phyloP scores from a whole-genome alignment of 2,329 filamentous ascomycete genomes.

The Hymenoscyphus infarciens region DNA sequence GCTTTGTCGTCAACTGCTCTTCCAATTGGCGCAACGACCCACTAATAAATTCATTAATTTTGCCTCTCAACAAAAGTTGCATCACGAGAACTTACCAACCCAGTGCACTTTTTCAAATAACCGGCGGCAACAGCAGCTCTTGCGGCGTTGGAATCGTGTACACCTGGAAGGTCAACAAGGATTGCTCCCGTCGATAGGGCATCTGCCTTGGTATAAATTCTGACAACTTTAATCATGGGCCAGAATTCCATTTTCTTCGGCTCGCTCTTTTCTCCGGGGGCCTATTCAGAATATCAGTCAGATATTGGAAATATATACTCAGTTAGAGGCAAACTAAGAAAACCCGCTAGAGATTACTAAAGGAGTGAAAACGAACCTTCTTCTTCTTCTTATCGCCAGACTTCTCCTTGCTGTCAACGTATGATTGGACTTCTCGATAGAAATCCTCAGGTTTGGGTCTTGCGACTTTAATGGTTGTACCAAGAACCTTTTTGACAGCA shows the following conservation, averaged over 20 bases:
- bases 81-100: slow-evolving; percentile 25
- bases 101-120: slow-evolving; percentile 26
- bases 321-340: no score
- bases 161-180: slow-evolving; percentile 52
- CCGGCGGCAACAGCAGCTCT: slow-evolving; percentile 41
- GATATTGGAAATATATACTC: no score
- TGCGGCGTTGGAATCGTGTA: slow-evolving; percentile 48
- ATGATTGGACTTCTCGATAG: slow-evolving; percentile 15
- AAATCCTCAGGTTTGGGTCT: slow-evolving; percentile 7
- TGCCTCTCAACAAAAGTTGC: no score
- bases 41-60: neutral
- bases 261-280: slow-evolving; percentile 1
- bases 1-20: slow-evolving; percentile 47
- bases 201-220: slow-evolving; percentile 43
- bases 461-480: slow-evolving; percentile 9
- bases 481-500: slow-evolving; percentile 28
- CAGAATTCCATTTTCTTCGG: slow-evolving; percentile 30
- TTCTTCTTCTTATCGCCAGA: slow-evolving; percentile 39
- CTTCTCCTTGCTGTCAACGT: slow-evolving; percentile 25
- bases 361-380: slow-evolving; percentile 27
- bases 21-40: slow-evolving; percentile 39
- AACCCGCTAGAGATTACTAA: no score
- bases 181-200: slow-evolving; percentile 47
- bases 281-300: no score
- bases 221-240: slow-evolving; percentile 39